Conservation (phyloP, 202 grass and related monocot species). For the Zoysia matrella region DNA sequence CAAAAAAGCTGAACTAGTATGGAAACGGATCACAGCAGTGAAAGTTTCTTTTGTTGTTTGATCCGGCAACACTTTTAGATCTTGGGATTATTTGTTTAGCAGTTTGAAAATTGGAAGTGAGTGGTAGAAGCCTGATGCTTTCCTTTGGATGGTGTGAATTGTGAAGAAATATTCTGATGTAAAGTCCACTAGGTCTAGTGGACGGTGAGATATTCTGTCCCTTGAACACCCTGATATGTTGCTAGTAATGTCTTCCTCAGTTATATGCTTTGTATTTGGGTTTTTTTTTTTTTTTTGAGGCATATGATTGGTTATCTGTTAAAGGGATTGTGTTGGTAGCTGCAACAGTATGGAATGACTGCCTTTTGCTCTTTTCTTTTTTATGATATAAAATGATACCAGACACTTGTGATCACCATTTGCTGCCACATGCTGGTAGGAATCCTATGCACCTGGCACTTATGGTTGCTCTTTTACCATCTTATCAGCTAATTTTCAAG, state of each 20-base stretch:
- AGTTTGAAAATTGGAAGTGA: slow-evolving; percentile 22
- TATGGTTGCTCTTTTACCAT: not conserved
- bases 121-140: slow-evolving; percentile 14
- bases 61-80: slow-evolving; percentile 30
- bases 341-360: slow-evolving; percentile 10
- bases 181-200: slow-evolving; percentile 46
- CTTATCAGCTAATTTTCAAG: not conserved
- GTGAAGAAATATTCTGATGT: slow-evolving; percentile 52
- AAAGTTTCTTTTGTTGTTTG: slow-evolving; percentile 33
- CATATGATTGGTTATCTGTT: not conserved
- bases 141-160: slow-evolving; percentile 38
- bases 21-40: slow-evolving; percentile 1
- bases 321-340: not conserved
- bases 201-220: slow-evolving; percentile 28
- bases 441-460: slow-evolving; percentile 18
- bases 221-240: slow-evolving; percentile 8
- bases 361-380: slow-evolving; percentile 11
- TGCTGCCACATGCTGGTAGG: slow-evolving; percentile 1
- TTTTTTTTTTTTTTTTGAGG: too few species aligned
- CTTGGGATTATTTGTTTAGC: slow-evolving; percentile 29
- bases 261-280: slow-evolving; percentile 7
- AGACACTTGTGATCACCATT: slow-evolving; percentile 8
- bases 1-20: not conserved
- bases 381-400: slow-evolving; percentile 11
- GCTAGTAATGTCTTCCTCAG: slow-evolving; percentile 24